These are phyloP conservation scores for Candida wancherniae DNA, from an alignment of 805 yeast species.

Conservation along the genomic window DNA sequence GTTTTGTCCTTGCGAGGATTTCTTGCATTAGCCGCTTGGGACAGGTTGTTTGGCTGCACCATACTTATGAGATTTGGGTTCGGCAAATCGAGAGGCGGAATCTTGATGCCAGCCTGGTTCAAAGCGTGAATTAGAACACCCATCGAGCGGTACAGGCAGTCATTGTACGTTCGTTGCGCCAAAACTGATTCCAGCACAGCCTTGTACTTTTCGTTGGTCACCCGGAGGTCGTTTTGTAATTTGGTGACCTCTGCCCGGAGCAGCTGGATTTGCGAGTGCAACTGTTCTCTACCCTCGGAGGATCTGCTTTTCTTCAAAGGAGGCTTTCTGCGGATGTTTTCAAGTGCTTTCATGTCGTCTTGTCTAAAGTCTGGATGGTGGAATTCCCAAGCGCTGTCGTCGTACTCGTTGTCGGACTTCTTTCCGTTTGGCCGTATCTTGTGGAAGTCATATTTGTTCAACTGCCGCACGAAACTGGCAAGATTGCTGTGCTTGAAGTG, in stretches of 20 bases:
- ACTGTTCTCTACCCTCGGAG: slow-evolving; percentile 8
- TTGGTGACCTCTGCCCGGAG: slow-evolving; percentile 30
- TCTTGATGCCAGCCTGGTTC: slow-evolving; percentile 55
- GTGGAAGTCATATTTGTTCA: slow-evolving; percentile 96
- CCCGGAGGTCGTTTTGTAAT: slow-evolving; percentile 29
- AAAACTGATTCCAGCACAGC: slow-evolving; percentile 59
- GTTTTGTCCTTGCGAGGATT: no score
- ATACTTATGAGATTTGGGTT: slow-evolving; percentile 25
- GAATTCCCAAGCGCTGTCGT: slow-evolving; percentile 90
- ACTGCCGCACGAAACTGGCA: slow-evolving; percentile 90
- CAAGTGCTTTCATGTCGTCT: slow-evolving; percentile 73
- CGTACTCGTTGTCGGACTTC: slow-evolving; percentile 52
- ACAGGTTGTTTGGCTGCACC: slow-evolving; percentile 18
- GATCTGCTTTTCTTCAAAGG: slow-evolving; percentile 46
- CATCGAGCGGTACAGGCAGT: slow-evolving; percentile 51
- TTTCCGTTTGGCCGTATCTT: no score
- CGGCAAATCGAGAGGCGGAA: slow-evolving; percentile 63
- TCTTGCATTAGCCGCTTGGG: no score
- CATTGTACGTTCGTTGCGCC: slow-evolving; percentile 52
- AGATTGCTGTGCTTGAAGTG: slow-evolving; percentile 95
- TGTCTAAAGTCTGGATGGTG: slow-evolving; percentile 82
- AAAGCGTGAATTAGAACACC: slow-evolving; percentile 46
- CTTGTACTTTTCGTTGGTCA: slow-evolving; percentile 48
- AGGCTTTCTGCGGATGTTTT: slow-evolving; percentile 80
- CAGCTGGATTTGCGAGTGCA: slow-evolving; percentile 16